Base-by-base conservation (phyloP, 371 early-diverging fungal species). In the Rhizopus arrhizus region DNA sequence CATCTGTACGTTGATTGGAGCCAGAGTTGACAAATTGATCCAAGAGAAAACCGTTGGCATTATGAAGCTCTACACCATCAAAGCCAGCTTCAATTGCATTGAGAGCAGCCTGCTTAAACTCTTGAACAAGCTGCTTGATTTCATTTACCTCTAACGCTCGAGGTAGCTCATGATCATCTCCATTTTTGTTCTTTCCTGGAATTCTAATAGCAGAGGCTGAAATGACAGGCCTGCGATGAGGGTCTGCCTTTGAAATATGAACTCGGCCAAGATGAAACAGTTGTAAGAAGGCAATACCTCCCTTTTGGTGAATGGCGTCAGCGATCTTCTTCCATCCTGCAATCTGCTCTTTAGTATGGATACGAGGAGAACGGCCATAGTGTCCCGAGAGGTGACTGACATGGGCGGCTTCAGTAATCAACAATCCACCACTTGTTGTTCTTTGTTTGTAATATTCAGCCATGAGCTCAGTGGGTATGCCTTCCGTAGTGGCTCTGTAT, bases 31-130 rank as follows among this genome's bases (percentile, higher is more conserved):
- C 47, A 36, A 90, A 89, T 50, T 84, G 81, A 52, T 81, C 72
- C 52, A 85, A 38, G 38, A 89, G 74, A 67, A 85, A 89, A 1
- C 87, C 86, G 40, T 85, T 78, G 0, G 85, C 87, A 33, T 67
- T 77, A 65, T 90, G 90, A 41, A 90, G 68, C 58, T 89, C 84
- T 15, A 89, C 68, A 22, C 76, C 84, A 55, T 89, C 85, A 63
- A 89, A 89, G 0, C 81, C 88, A n/a, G 80, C 80, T 49, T 61
- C 43, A 22, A 69, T 59, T 38, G 79, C 64, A 16, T 70, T 59
- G 49, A 63, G 22, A 15, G 78, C 78, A 13, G 86, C 80, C 11
- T 62, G 57, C 12, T 45, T 68, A 62, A 74, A 86, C 3, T 64
- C 62, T 10, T 61, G 32, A 7, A 82, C 60, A 2, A 74, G 7